These are phyloP conservation scores for Monosporascus sp. DNA, from an alignment of 2,329 filamentous ascomycete species.

Conservation along the genomic window DNA sequence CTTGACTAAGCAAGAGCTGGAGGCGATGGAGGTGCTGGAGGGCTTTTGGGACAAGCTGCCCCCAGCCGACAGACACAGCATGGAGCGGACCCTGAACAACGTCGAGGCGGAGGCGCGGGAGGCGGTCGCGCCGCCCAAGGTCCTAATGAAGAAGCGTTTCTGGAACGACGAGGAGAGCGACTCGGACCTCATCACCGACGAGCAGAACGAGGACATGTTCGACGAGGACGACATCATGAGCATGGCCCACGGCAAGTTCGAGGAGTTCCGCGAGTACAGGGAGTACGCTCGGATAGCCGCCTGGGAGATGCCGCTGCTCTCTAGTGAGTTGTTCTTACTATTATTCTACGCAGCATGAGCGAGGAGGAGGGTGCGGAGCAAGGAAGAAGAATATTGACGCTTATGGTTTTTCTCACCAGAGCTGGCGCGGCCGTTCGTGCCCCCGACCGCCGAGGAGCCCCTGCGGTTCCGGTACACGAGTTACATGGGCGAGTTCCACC, in stretches of 20 bases:
- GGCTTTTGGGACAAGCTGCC: neutral
- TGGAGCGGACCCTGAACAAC: conserved; percentile 22
- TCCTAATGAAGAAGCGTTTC: conserved; percentile 8
- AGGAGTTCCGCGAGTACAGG: conserved; percentile 81
- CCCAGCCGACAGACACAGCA: neutral
- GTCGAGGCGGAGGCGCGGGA: conserved; percentile 26
- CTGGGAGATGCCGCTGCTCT: conserved; percentile 92
- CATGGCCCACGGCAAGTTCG: conserved; percentile 79
- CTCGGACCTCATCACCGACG: conserved; percentile 18
- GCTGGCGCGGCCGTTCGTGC: conserved; percentile 73
- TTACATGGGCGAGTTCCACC: conserved; percentile 91
- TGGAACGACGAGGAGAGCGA: conserved; percentile 25
- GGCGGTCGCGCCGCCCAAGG: conserved; percentile 17
- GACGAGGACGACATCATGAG: conserved; percentile 79
- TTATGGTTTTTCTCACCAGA: conserved; percentile 44
- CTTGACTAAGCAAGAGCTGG: neutral
- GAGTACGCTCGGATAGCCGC: conserved; percentile 82
- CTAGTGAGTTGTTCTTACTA: conserved; percentile 57
- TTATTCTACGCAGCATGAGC: neutral
- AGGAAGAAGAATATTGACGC: neutral
- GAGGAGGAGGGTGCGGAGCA: too few species aligned
- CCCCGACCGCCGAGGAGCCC: conserved; percentile 61
- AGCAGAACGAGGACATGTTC: conserved; percentile 46
- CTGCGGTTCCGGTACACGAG: conserved; percentile 95
- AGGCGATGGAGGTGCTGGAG: neutral